Base-by-base conservation (phyloP, 345 rosid genomes). In the Euphorbia pulcherrima region DNA sequence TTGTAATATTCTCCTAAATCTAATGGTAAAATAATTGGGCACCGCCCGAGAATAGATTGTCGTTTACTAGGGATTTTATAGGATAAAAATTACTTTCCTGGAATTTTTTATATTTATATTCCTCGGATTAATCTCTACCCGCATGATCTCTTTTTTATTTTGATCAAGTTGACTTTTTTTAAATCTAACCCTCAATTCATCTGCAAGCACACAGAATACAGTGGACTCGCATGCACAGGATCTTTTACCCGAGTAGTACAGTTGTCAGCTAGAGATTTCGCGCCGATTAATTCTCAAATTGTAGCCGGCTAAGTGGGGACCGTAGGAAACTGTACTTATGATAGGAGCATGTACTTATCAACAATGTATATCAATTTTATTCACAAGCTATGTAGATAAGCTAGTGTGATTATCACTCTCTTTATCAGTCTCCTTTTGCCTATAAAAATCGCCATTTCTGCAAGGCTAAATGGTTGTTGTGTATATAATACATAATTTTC, bases 301-400 rank as follows among this genome's bases (percentile, higher is more conserved):
- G 74, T 57, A 87, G 92, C 86, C 93, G 96, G 97, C 86, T 86
- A 68, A 76, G 81, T 68, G 74, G 86, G 80, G 65, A 77, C 83
- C 58, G 67, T 26, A 21, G 0, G 0, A 4, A 0, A 27, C 69
- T 64, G 80, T 0, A 64, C 84, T 69, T 77, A 77, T 81, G 1
- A 85, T 76, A 77, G 69, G 67, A 0, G 0, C 0, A 0, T 0
- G 0, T 0, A 0, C 62, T 10, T 81, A 78, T 88, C 66, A 12
- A 0, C 0, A 0, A 12, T 0, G 0, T 5, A 28, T 81, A 73
- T 84, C 65, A 11, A 0, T 0, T 8, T 47, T 5, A 0, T 0
- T 0, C 62, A 14, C 67, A 54, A 18, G 14, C 8, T 0, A 66
- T 23, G 6, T 0, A 67, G n/a, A 90, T 82, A 84, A 0, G 78